Percentiles rank a stretch among this genome's conserved stretches.
Conservation (phyloP, 192 early-diverging fungal genomes). For the Coemansia sp. region DNA sequence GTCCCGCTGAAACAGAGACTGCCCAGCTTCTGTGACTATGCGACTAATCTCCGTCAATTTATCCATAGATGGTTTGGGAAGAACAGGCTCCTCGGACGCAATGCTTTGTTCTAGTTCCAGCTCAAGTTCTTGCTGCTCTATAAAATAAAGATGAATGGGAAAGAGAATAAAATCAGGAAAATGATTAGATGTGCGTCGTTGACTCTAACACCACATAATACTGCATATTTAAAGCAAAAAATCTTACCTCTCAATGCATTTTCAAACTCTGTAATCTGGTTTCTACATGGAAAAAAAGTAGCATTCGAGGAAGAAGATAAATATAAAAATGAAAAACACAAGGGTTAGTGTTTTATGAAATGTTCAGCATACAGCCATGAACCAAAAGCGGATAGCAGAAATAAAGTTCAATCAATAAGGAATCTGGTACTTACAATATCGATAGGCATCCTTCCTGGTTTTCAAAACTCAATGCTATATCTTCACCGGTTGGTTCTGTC, state of each 20-base stretch:
- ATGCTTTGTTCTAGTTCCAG: not conserved
- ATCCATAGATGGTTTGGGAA: constrained; percentile 69
- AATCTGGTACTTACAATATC: constrained; percentile 63
- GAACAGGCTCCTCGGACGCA: constrained; percentile 3
- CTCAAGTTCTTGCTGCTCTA: constrained; percentile 21
- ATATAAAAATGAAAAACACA: not conserved
- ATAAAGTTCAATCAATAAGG: constrained; percentile 1
- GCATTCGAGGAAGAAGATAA: not conserved
- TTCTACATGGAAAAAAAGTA: constrained; percentile 30
- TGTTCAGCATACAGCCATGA: not conserved
- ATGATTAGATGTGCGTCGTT: no score
- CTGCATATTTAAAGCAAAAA: constrained; percentile 1
- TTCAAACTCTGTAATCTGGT: constrained; percentile 51
- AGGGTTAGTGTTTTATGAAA: not conserved
- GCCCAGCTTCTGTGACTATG: constrained; percentile 59
- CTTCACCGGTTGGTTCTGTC: constrained; percentile 63
- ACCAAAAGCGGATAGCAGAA: not conserved
- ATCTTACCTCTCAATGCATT: constrained; percentile 52
- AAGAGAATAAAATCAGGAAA: no score
- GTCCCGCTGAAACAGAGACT: constrained; percentile 64
- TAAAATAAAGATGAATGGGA: not conserved
- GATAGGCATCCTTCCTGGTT: constrained; percentile 82
- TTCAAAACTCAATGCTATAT: constrained; percentile 93
- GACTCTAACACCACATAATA: no score
- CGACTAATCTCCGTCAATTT: constrained; percentile 73